Evolutionary conservation across 1,284 basidiomycete species (phyloP).

Genomic region (Cystobasidium pallidum): DNA sequence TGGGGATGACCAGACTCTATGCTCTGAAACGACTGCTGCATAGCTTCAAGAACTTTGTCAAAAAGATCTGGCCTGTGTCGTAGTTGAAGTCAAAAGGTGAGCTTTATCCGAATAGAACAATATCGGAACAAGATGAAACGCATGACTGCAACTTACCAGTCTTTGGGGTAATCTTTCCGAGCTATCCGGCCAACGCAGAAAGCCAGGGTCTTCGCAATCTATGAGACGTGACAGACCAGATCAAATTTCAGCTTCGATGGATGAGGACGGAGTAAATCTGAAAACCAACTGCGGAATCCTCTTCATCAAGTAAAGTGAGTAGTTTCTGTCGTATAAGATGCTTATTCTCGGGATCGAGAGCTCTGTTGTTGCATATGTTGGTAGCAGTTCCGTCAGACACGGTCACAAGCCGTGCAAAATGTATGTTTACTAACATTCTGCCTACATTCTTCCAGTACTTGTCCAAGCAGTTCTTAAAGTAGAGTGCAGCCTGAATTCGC

Average conservation of each 20-base stretch:
- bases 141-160: conserved; percentile 46
- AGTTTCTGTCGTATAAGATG: conserved; percentile 46
- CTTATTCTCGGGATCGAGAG: conserved; percentile 47
- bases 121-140: not conserved
- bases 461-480: conserved; percentile 54
- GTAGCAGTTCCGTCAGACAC: not conserved
- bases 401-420: too few relatives aligned
- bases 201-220: conserved; percentile 51
- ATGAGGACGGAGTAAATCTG: not conserved
- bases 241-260: not conserved
- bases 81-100: not conserved
- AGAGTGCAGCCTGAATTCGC: conserved; percentile 49
- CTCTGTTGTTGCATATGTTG: conserved; percentile 32
- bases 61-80: conserved; percentile 49
- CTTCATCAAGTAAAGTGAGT: conserved; percentile 49
- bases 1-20: conserved; percentile 25
- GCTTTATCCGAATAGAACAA: not conserved
- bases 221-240: not conserved
- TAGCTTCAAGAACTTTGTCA: conserved; percentile 45
- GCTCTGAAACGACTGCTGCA: conserved; percentile 43
- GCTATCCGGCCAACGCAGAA: conserved; percentile 52
- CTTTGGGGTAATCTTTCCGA: conserved; percentile 48
- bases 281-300: conserved; percentile 46
- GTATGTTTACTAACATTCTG: conserved; percentile 43
- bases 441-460: conserved; percentile 50